A percentile compares a stretch with the other conserved stretches of the same genome.
Conservation (phyloP, 2,329 filamentous ascomycete species). For the Exophiala viscosa region DNA sequence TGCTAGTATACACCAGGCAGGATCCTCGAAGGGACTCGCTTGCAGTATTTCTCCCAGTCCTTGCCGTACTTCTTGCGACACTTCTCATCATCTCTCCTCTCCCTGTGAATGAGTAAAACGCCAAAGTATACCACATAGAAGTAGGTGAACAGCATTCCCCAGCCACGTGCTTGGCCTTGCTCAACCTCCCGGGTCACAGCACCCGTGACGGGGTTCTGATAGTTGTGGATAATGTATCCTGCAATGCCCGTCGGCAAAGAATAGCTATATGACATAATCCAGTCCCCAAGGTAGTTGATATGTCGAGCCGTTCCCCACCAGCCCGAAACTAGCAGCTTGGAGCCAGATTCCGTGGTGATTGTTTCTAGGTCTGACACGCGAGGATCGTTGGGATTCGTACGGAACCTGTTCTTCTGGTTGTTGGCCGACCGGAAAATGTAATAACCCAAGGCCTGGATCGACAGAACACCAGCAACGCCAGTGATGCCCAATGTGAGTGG, state of each 20-base stretch:
- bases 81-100: slow-evolving; percentile 84
- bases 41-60: slow-evolving; percentile 87
- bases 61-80: slow-evolving; percentile 86
- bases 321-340: slow-evolving; percentile 74
- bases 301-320: slow-evolving; percentile 94
- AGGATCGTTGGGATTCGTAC: slow-evolving; percentile 78
- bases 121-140: slow-evolving; percentile 94
- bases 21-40: slow-evolving; percentile 75
- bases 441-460: slow-evolving; percentile 70
- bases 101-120: slow-evolving; percentile 78
- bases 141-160: slow-evolving; percentile 85
- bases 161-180: slow-evolving; percentile 70
- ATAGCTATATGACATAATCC: slow-evolving; percentile 90
- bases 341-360: slow-evolving; percentile 79
- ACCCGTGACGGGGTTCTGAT: slow-evolving; percentile 47
- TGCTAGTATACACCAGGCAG: slow-evolving; percentile 51
- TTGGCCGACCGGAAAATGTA: slow-evolving; percentile 92
- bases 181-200: slow-evolving; percentile 63
- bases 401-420: slow-evolving; percentile 91
- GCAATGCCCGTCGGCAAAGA: slow-evolving; percentile 80
- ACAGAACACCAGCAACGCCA: slow-evolving; percentile 63
- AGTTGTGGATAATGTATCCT: slow-evolving; percentile 67
- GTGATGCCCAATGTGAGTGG: slow-evolving; percentile 71
- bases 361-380: slow-evolving; percentile 75
- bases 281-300: slow-evolving; percentile 95